These are phyloP conservation scores for Hirschioporus abietinus DNA, from an alignment of 768 basidiomycete genomes.

Conservation along the genomic window DNA sequence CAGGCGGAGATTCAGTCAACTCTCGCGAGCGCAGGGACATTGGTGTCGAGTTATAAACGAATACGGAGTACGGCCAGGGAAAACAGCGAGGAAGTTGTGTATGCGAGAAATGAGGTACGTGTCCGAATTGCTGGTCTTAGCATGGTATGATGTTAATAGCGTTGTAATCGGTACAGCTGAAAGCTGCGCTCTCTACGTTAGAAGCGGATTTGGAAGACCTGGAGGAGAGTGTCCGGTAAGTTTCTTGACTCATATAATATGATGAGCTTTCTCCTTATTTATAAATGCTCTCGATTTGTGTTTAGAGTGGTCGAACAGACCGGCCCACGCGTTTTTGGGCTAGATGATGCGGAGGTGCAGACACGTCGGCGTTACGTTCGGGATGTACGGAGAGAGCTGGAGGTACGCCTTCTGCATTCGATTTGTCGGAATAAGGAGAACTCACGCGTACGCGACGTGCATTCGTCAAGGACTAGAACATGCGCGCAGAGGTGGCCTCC, in stretches of 20 bases:
- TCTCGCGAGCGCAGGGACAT: constrained; percentile 61
- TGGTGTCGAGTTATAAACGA: constrained; percentile 71
- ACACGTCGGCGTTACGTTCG: constrained; percentile 72
- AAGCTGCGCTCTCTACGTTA: constrained; percentile 67
- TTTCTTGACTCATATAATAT: constrained; percentile 3
- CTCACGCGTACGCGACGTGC: constrained; percentile 10
- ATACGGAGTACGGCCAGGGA: constrained; percentile 69
- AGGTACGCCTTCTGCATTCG: constrained; percentile 43
- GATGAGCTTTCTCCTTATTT: neutral
- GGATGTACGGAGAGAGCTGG: constrained; percentile 68
- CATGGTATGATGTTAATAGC: neutral
- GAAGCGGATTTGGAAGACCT: constrained; percentile 89
- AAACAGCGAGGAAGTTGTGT: constrained; percentile 75
- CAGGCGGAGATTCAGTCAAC: constrained; percentile 78
- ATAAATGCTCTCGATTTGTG: neutral
- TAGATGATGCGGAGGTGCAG: constrained; percentile 72
- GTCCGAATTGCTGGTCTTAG: neutral
- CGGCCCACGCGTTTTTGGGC: constrained; percentile 78
- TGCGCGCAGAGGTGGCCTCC: constrained; percentile 57
- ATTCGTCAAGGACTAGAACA: constrained; percentile 55
- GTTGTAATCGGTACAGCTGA: constrained; percentile 37
- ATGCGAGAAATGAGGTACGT: constrained; percentile 71
- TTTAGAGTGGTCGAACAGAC: constrained; percentile 80
- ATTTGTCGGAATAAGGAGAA: constrained; percentile 11
- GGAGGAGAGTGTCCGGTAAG: constrained; percentile 89